Conservation (phyloP, 805 yeast genomes). For the Metschnikowia peoriensis region DNA sequence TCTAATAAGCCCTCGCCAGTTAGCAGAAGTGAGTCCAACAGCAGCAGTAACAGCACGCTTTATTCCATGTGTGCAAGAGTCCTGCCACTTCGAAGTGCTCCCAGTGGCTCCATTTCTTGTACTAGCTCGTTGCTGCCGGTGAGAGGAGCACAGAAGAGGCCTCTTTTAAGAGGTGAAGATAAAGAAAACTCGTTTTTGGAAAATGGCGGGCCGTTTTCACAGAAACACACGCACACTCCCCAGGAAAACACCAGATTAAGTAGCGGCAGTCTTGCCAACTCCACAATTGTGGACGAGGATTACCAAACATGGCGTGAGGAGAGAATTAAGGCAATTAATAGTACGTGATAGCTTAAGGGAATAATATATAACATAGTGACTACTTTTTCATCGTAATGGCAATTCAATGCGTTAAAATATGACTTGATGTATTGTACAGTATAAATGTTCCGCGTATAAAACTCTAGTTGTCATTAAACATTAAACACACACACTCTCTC, state of each 20-base stretch:
- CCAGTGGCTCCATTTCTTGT: not conserved
- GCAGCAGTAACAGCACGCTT: slow-evolving; percentile 12
- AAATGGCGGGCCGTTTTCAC: slow-evolving; percentile 1
- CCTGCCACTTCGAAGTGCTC: slow-evolving; percentile 13
- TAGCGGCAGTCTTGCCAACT: slow-evolving; percentile 30
- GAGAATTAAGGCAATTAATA: slow-evolving; percentile 24
- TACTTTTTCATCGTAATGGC: no score
- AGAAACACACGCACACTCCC: not conserved
- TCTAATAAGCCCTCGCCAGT: not conserved
- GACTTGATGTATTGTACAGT: not conserved
- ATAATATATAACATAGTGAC: no score
- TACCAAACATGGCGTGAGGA: slow-evolving; percentile 41
- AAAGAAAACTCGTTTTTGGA: slow-evolving; percentile 16
- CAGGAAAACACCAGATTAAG: slow-evolving; percentile 14
- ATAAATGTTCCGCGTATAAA: not conserved
- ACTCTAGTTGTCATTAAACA: slow-evolving; percentile 1
- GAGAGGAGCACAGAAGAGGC: not conserved
- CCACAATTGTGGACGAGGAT: slow-evolving; percentile 41
- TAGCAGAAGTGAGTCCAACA: not conserved
- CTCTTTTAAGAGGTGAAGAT: slow-evolving; percentile 1
- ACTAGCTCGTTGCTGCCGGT: not conserved
- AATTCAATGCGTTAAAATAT: no score
- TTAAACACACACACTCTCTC: no score
- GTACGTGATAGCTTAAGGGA: not conserved
- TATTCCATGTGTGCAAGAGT: slow-evolving; percentile 19